phyloP scores from a whole-genome alignment of 2,329 filamentous ascomycete species.

The Penicillium sp. region DNA sequence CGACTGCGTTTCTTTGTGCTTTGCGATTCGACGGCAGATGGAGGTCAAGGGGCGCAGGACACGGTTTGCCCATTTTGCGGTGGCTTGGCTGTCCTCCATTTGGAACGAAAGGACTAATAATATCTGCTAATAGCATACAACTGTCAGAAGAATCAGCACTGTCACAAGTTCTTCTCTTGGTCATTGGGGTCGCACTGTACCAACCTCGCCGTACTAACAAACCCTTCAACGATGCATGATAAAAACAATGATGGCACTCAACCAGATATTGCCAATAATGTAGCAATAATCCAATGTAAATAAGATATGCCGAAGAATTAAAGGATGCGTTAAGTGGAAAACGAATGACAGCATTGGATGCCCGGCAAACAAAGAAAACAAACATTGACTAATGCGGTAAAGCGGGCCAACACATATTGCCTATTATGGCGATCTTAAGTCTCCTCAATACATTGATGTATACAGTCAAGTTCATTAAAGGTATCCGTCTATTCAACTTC shows the following conservation, averaged over 20 bases:
- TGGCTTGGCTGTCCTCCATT: constrained; percentile 42
- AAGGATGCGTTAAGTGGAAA: constrained; percentile 8
- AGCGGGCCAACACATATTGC: constrained; percentile 11
- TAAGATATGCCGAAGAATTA: constrained; percentile 12
- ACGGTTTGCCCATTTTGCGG: constrained; percentile 46
- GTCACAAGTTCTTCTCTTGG: constrained; percentile 2
- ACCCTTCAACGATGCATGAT: constrained; percentile 17
- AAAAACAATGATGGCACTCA: constrained; percentile 8
- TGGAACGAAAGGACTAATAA: constrained; percentile 5
- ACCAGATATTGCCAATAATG: constrained; percentile 8
- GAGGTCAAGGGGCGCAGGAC: constrained; percentile 45
- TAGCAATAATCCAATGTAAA: constrained; percentile 1
- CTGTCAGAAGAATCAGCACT: constrained; percentile 3
- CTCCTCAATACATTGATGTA: neutral
- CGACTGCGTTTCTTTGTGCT: constrained; percentile 38
- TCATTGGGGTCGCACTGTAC: constrained; percentile 7
- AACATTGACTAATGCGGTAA: constrained; percentile 24
- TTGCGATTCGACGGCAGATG: constrained; percentile 42
- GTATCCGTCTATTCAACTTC: neutral
- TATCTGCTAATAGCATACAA: constrained; percentile 9
- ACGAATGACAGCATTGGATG: neutral
- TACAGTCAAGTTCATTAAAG: neutral
- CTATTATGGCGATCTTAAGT: neutral
- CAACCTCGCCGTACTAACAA: constrained; percentile 7
- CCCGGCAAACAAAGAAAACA: constrained; percentile 32